Percentiles rank a stretch among this genome's conserved stretches.
These are phyloP conservation scores for Solanum hybrid DNA, from an alignment of 305 asterid genomes.

Conservation along the genomic window DNA sequence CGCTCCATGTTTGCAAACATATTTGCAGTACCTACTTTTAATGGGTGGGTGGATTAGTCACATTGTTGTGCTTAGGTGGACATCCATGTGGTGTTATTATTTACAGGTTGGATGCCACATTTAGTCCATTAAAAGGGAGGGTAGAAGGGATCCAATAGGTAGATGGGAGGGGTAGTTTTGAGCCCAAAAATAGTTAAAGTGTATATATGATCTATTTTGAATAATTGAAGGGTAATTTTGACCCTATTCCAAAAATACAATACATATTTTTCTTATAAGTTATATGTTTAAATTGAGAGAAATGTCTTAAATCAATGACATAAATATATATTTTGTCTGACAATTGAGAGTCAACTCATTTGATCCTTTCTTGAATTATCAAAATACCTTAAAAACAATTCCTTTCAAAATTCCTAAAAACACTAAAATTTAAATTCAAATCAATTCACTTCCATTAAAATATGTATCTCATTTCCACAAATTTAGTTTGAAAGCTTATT, in stretches of 20 bases:
- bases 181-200: not conserved
- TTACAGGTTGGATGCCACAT: not conserved
- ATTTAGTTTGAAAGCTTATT: no score
- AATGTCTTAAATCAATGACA: no score
- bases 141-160: not conserved
- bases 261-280: no score
- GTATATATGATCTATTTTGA: no score
- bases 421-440: no score
- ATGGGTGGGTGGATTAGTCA: not conserved
- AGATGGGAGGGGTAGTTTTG: not conserved
- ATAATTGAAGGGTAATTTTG: no score
- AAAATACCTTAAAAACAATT: not conserved
- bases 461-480: not conserved
- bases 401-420: not conserved
- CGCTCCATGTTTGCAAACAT: not conserved
- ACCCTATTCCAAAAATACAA: not conserved
- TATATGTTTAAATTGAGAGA: no score
- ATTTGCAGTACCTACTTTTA: not conserved
- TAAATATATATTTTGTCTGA: no score
- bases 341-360: not conserved
- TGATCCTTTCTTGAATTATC: not conserved
- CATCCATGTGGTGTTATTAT: not conserved
- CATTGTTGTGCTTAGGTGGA: not conserved
- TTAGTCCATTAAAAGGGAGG: not conserved
- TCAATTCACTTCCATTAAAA: not conserved